Conservation (phyloP, 108 stramenopile species). For the Nitzschia inconspicua region DNA sequence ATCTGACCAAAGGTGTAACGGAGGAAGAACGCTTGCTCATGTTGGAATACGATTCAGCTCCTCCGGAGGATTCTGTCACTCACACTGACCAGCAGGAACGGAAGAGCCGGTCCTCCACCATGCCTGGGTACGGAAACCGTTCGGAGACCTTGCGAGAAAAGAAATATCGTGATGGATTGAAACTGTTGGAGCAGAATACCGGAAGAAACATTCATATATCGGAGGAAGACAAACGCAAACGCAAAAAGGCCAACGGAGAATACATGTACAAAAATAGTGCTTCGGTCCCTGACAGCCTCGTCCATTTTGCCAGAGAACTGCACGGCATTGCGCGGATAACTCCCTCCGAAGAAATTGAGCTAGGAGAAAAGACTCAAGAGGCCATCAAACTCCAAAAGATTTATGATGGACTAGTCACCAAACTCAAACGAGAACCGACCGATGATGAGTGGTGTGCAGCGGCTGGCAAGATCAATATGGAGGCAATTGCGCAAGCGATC, state of each 20-base stretch:
- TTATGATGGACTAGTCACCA: slow-evolving; percentile 43
- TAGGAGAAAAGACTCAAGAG: slow-evolving; percentile 79
- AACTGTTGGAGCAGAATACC: slow-evolving; percentile 20
- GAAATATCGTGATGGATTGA: slow-evolving; percentile 26
- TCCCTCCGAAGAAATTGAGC: slow-evolving; percentile 64
- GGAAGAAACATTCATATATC: slow-evolving; percentile 30
- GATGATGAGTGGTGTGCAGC: slow-evolving; percentile 89
- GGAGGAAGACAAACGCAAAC: slow-evolving; percentile 35
- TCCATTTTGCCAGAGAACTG: slow-evolving; percentile 68
- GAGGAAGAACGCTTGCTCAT: no score
- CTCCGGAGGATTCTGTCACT: no score
- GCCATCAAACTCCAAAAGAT: slow-evolving; percentile 62
- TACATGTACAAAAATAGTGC: slow-evolving; percentile 61
- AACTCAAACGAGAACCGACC: slow-evolving; percentile 70
- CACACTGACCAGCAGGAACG: no score
- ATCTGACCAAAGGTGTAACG: neutral
- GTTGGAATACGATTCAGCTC: no score
- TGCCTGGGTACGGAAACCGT: slow-evolving; percentile 64
- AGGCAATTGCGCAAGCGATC: slow-evolving; percentile 56
- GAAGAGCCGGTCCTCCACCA: slow-evolving; percentile 61
- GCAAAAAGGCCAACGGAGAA: slow-evolving; percentile 23
- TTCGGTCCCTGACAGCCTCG: slow-evolving; percentile 69
- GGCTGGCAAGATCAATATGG: slow-evolving; percentile 73
- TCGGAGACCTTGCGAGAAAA: slow-evolving; percentile 14
- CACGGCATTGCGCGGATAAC: slow-evolving; percentile 66